Evolutionary conservation across 495 filamentous ascomycete species (phyloP).

Genomic region (Thermochaetoides thermophila): DNA sequence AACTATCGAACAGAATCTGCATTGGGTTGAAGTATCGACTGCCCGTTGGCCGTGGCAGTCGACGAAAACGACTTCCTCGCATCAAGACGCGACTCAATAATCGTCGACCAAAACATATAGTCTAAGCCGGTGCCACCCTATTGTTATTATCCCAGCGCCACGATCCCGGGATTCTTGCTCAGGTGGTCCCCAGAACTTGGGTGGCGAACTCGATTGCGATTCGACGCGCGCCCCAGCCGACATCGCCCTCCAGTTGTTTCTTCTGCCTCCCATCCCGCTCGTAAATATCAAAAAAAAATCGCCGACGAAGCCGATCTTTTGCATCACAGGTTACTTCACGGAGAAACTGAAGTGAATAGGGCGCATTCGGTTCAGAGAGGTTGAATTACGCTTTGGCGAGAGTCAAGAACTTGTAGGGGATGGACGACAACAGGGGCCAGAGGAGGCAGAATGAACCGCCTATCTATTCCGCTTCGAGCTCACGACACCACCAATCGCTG

Average conservation of each 20-base stretch:
- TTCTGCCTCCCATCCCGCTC: constrained; percentile 4
- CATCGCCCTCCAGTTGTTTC: constrained; percentile 2
- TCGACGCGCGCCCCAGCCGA: no score
- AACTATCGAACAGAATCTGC: no score
- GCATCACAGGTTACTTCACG: constrained; percentile 41
- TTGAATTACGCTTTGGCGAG: constrained; percentile 26
- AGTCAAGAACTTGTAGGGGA: constrained; percentile 37
- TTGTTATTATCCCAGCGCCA: no score
- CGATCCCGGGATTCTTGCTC: no score
- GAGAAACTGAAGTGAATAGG: constrained; percentile 36
- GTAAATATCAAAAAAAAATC: constrained; percentile 11
- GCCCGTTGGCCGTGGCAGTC: no score
- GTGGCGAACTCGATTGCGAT: constrained; percentile 1
- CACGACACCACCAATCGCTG: constrained; percentile 26
- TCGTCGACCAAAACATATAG: no score
- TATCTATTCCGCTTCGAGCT: constrained; percentile 25
- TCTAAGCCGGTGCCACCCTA: no score
- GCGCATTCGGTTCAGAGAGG: constrained; percentile 29
- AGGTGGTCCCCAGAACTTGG: no score
- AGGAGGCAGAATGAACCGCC: constrained; percentile 58
- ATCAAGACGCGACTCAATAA: no score
- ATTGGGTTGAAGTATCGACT: no score
- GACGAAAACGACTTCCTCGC: no score
- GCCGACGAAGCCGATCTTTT: constrained; percentile 38
- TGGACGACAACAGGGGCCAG: constrained; percentile 56